Base-by-base conservation (phyloP, 352 stramenopile genomes). In the Globisporangium mamillatum region DNA sequence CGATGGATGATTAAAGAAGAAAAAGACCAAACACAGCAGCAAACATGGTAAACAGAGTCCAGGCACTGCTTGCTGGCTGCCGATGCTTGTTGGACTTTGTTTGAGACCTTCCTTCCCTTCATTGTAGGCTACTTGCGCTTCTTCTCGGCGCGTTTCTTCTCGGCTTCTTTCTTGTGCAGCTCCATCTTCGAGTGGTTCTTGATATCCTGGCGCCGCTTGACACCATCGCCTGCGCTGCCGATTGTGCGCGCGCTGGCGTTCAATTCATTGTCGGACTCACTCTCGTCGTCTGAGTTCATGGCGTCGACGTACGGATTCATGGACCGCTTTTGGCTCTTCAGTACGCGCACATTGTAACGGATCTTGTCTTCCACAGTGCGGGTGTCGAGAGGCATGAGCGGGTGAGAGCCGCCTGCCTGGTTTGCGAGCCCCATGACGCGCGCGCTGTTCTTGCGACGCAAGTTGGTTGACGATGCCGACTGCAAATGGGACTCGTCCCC, bases 291-390 rank as follows among this genome's bases (percentile, higher is more conserved):
- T 29, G 44, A 36, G 58, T 61, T 48, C 24, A 59, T 63, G 10
- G 74, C 72, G 20, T 70, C 67, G n/a, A 83, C 67, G 64, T 91
- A 93, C 68, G 84, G 82, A 54, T 91, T 91, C 78, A 89, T 83
- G 10, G 74, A 78, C 3, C 77, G 81, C 61, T 88, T 75, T 18
- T 73, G 71, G 10, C 62, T 75, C 36, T 72, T 71, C 9, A 72
- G 78, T n/a, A 93, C 80, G 63, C 88, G 84, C 22, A 93, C 76
- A 63, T 95, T 95, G 77, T 86, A 93, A 36, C 81, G 81, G 58
- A 78, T 62, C 60, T 90, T 91, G 61, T 94, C 84, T 8, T 90
- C 77, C 41, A 75, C 55, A 10, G 73, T 83, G 36, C 85, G 83
- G 10, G 74, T 75, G 48, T 88, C 74, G 1, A 75, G 74, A 12